Percentiles rank a stretch among this genome's conserved stretches.
phyloP scores from a whole-genome alignment of 306 rosid genomes.

The Prunus mume region DNA sequence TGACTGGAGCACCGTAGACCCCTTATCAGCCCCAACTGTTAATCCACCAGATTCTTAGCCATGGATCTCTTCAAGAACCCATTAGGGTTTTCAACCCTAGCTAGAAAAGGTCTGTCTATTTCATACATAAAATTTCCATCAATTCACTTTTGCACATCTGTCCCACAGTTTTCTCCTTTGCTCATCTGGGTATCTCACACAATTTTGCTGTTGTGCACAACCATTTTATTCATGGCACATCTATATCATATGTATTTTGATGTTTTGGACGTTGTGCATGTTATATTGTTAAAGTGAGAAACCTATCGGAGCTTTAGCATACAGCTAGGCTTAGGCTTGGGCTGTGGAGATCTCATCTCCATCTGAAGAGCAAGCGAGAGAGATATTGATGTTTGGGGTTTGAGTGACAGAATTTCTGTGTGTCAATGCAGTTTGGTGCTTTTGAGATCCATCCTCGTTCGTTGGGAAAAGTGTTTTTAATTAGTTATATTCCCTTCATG shows the following conservation, averaged over 20 bases:
- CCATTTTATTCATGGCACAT: not conserved
- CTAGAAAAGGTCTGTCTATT: not conserved
- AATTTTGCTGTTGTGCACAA: not conserved
- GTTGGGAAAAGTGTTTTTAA: not conserved
- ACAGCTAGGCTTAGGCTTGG: not conserved
- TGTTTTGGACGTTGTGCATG: slow-evolving; percentile 12
- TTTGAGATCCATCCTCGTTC: slow-evolving; percentile 21
- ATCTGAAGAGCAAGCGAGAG: not conserved
- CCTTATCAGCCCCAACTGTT: not conserved
- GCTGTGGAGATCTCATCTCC: not conserved
- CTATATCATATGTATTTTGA: not conserved
- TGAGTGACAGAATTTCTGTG: slow-evolving; percentile 13
- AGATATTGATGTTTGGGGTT: not conserved
- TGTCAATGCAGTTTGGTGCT: not conserved
- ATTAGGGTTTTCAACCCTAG: slow-evolving; percentile 18
- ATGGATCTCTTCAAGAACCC: not conserved
- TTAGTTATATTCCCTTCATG: not conserved
- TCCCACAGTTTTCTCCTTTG: not conserved
- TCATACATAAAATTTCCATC: not conserved
- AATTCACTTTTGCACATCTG: too few species aligned
- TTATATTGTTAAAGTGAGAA: not conserved
- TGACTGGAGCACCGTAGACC: slow-evolving; percentile 50
- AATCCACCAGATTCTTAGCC: slow-evolving; percentile 20
- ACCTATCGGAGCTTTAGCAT: not conserved
- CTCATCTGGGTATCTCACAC: slow-evolving; percentile 11